A percentile compares a stretch with the other conserved stretches of the same genome.
Conservation (phyloP, 306 rosid species). For the Pyrus pyrifolia region DNA sequence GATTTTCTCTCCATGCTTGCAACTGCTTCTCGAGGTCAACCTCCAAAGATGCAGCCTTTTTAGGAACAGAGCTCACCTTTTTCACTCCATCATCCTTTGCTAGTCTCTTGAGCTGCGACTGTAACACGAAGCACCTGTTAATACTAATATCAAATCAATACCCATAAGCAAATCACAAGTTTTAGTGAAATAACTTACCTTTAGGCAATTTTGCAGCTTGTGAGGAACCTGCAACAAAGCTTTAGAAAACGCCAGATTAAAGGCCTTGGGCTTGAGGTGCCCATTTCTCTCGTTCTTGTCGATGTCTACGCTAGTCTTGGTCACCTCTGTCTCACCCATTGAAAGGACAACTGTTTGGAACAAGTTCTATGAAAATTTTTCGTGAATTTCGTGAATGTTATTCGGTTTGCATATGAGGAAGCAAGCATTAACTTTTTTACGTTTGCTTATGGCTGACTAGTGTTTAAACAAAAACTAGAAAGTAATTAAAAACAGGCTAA, state of each 20-base stretch:
- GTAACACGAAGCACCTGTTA: slow-evolving; percentile 7
- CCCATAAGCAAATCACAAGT: slow-evolving; percentile 2
- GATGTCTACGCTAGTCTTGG: slow-evolving; percentile 27
- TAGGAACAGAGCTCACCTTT: slow-evolving; percentile 25
- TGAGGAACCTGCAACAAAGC: slow-evolving; percentile 61
- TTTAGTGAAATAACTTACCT: slow-evolving; percentile 39
- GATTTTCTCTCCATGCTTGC: slow-evolving; percentile 82
- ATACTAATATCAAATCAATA: not conserved
- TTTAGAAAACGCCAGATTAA: slow-evolving; percentile 44
- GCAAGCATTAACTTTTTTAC: not conserved
- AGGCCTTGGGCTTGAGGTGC: slow-evolving; percentile 28
- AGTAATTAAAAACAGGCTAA: not conserved
- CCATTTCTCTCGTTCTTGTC: slow-evolving; percentile 35
- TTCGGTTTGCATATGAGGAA: not conserved
- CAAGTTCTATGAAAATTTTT: not conserved
- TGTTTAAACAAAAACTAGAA: not conserved
- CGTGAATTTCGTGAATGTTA: not conserved
- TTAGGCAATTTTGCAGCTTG: slow-evolving; percentile 55
- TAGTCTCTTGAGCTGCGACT: slow-evolving; percentile 64
- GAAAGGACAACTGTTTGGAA: slow-evolving; percentile 25
- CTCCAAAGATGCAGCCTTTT: slow-evolving; percentile 39
- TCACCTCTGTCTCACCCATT: slow-evolving; percentile 52
- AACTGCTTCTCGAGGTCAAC: slow-evolving; percentile 72
- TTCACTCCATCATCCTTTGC: slow-evolving; percentile 37
- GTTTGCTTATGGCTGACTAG: not conserved